These are phyloP conservation scores for Tricholoma matsutake DNA, from an alignment of 768 basidiomycete genomes.

Conservation along the genomic window DNA sequence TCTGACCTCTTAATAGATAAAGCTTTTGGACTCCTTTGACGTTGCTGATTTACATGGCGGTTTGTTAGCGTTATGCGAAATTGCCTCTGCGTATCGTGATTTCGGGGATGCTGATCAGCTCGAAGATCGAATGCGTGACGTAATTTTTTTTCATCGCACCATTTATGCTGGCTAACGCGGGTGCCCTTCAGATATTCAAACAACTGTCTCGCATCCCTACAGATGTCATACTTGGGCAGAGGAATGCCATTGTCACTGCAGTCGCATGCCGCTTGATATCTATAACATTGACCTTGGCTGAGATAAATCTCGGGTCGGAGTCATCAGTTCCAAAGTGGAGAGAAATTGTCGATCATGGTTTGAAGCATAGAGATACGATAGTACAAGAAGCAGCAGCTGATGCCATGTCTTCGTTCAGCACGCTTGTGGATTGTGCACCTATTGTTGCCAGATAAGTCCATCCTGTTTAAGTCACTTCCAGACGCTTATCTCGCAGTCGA, in stretches of 20 bases:
- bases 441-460: slow-evolving; percentile 72
- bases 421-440: slow-evolving; percentile 58
- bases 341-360: slow-evolving; percentile 62
- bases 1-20: slow-evolving; percentile 36
- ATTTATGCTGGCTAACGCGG: not conserved
- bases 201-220: slow-evolving; percentile 56
- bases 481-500: slow-evolving; percentile 4
- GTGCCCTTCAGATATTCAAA: slow-evolving; percentile 55
- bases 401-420: slow-evolving; percentile 69
- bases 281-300: slow-evolving; percentile 54
- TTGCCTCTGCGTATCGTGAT: slow-evolving; percentile 58
- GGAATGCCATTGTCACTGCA: slow-evolving; percentile 68
- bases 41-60: slow-evolving; percentile 75
- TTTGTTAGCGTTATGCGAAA: slow-evolving; percentile 68
- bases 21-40: slow-evolving; percentile 63
- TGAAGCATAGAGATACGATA: slow-evolving; percentile 58
- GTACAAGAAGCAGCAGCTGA: slow-evolving; percentile 79
- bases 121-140: slow-evolving; percentile 43
- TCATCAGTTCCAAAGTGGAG: slow-evolving; percentile 61
- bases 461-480: slow-evolving; percentile 10
- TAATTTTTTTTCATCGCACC: slow-evolving; percentile 22
- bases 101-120: slow-evolving; percentile 25
- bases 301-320: slow-evolving; percentile 39
- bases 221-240: slow-evolving; percentile 55
- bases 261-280: slow-evolving; percentile 74